These are phyloP conservation scores for Auriscalpium vulgare DNA, from an alignment of 768 basidiomycete species.

Conservation along the genomic window DNA sequence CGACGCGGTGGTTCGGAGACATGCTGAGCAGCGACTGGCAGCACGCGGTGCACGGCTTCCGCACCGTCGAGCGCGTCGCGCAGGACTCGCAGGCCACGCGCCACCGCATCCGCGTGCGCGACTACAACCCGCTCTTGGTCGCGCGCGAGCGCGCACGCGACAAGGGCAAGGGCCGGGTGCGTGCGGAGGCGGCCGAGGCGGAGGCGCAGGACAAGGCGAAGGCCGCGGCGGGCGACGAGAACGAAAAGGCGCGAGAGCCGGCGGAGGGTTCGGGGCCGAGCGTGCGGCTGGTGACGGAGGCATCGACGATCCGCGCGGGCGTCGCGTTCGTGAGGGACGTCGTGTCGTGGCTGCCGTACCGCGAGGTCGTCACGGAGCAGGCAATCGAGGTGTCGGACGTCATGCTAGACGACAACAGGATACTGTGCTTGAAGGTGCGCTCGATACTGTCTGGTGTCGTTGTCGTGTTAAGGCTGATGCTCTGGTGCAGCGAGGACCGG, in stretches of 20 bases:
- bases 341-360: conserved; percentile 41
- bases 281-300: conserved; percentile 28
- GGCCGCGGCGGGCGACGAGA: conserved; percentile 16
- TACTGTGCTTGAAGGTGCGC: conserved; percentile 41
- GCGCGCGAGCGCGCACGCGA: neutral
- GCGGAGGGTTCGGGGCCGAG: neutral
- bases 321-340: conserved; percentile 42
- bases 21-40: conserved; percentile 46
- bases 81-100: neutral
- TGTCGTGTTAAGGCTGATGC: neutral
- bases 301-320: conserved; percentile 34
- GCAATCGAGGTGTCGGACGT: conserved; percentile 44
- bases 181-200: neutral
- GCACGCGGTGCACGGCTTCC: conserved; percentile 43
- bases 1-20: conserved; percentile 49
- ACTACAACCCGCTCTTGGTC: neutral
- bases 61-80: conserved; percentile 38
- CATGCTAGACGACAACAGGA: conserved; percentile 48
- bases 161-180: neutral
- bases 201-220: neutral
- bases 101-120: conserved; percentile 1
- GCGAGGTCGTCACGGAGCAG: conserved; percentile 41
- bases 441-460: neutral
- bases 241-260: neutral
- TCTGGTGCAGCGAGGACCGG: neutral